phyloP scores from a whole-genome alignment of 208 protist genomes.

The Sergeia podlipaevii region DNA sequence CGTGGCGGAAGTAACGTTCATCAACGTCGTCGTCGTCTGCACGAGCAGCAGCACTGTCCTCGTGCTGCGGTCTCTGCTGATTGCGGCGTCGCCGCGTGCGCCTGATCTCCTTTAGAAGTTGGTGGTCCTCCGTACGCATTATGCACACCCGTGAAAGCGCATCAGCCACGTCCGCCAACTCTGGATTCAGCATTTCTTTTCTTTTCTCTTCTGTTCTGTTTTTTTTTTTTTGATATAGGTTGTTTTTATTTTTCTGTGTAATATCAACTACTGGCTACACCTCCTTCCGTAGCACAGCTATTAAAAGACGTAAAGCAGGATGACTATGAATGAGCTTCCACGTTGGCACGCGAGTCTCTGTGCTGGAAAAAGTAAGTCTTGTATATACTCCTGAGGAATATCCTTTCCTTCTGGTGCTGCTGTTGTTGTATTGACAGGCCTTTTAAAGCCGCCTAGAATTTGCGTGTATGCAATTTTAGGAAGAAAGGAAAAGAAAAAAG shows the following conservation, averaged over 20 bases:
- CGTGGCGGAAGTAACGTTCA: conserved; percentile 22
- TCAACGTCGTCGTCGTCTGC: not conserved
- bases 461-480: too few species aligned
- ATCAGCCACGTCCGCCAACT: conserved; percentile 27
- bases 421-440: too few species aligned
- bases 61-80: not conserved
- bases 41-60: not conserved
- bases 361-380: too few species aligned
- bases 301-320: too few species aligned
- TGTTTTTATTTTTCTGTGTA: not conserved
- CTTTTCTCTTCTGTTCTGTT: not conserved
- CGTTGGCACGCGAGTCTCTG: too few species aligned
- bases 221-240: not conserved
- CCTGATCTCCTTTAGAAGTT: conserved; percentile 26
- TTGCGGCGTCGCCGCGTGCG: conserved; percentile 3
- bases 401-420: too few species aligned
- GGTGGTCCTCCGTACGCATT: conserved; percentile 42
- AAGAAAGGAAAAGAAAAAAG: too few species aligned
- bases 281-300: too few species aligned
- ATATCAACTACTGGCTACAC: too few species aligned
- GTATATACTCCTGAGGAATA: too few species aligned
- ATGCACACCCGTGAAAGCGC: conserved; percentile 35
- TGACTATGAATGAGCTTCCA: too few species aligned
- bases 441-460: too few species aligned
- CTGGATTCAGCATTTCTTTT: conserved; percentile 32